phyloP scores from a whole-genome alignment of 345 rosid genomes.

The Salix brachista region DNA sequence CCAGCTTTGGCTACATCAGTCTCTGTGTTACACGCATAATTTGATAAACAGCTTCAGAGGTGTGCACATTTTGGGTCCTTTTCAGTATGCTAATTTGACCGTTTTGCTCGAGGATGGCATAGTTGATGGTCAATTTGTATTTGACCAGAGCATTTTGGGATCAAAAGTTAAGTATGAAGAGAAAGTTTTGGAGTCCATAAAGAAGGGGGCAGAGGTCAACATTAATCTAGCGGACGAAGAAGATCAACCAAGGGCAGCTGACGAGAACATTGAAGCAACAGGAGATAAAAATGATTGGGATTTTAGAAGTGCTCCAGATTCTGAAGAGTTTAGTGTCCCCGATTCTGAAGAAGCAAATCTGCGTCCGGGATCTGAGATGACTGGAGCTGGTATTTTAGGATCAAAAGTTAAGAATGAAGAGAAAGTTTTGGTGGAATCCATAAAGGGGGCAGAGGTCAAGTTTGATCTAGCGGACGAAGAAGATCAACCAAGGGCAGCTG shows the following conservation, averaged over 20 bases:
- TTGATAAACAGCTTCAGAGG: slow-evolving; percentile 30
- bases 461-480: not conserved
- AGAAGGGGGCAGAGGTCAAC: not conserved
- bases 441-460: too few species aligned
- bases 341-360: slow-evolving; percentile 1
- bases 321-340: not conserved
- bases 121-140: slow-evolving; percentile 17
- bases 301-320: not conserved
- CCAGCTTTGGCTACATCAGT: slow-evolving; percentile 31
- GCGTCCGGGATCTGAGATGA: too few species aligned
- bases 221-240: not conserved
- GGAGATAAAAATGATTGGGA: not conserved
- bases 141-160: slow-evolving; percentile 12
- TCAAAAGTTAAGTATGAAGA: slow-evolving; percentile 1
- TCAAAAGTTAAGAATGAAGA: slow-evolving; percentile 2
- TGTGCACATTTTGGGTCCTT: slow-evolving; percentile 19
- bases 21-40: slow-evolving; percentile 30
- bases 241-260: not conserved
- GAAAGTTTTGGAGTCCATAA: slow-evolving; percentile 11
- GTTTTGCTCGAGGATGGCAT: slow-evolving; percentile 29
- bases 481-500: not conserved
- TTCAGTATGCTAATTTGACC: slow-evolving; percentile 58
- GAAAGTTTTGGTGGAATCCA: slow-evolving; percentile 3
- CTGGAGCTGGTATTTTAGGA: not conserved
- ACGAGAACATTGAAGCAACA: not conserved